A percentile compares a stretch with the other conserved stretches of the same genome.
phyloP scores from a whole-genome alignment of 2,329 filamentous ascomycete species.

The Colletotrichum tropicicola region DNA sequence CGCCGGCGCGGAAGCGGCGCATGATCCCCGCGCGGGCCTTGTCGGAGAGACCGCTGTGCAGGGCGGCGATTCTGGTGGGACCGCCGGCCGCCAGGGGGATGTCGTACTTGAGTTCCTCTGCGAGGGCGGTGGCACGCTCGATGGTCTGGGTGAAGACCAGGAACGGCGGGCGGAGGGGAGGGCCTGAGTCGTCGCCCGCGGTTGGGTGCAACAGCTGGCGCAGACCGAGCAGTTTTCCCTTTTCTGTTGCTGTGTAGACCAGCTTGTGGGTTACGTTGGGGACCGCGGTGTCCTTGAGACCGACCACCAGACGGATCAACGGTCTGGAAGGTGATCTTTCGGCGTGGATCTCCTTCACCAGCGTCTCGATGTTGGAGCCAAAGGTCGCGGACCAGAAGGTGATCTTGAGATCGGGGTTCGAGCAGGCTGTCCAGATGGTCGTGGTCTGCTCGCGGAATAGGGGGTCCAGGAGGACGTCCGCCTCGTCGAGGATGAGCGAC shows the following conservation, averaged over 20 bases:
- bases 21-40: constrained; percentile 81
- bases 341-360: constrained; percentile 75
- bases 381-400: constrained; percentile 98
- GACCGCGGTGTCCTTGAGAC: constrained; percentile 93
- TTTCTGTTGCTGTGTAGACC: constrained; percentile 89
- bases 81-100: constrained; percentile 90
- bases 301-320: constrained; percentile 89
- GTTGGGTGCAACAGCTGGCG: constrained; percentile 88
- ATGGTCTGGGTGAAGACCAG: constrained; percentile 98
- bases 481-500: constrained; percentile 88
- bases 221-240: constrained; percentile 90
- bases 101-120: constrained; percentile 92
- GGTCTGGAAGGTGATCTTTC: constrained; percentile 52
- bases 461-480: constrained; percentile 91
- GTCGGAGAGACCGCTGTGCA: constrained; percentile 88
- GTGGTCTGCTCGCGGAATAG: constrained; percentile 91
- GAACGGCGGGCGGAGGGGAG: constrained; percentile 83
- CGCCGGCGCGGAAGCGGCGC: constrained; percentile 87
- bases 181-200: constrained; percentile 61
- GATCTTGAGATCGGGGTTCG: constrained; percentile 72
- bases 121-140: constrained; percentile 84
- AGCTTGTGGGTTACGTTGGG: constrained; percentile 92
- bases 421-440: constrained; percentile 83
- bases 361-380: constrained; percentile 88
- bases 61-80: constrained; percentile 82